Percentiles rank a stretch among this genome's conserved stretches.
Evolutionary conservation across 1,139 yeast species (phyloP).

Genomic region (Yamadazyma oceani): DNA sequence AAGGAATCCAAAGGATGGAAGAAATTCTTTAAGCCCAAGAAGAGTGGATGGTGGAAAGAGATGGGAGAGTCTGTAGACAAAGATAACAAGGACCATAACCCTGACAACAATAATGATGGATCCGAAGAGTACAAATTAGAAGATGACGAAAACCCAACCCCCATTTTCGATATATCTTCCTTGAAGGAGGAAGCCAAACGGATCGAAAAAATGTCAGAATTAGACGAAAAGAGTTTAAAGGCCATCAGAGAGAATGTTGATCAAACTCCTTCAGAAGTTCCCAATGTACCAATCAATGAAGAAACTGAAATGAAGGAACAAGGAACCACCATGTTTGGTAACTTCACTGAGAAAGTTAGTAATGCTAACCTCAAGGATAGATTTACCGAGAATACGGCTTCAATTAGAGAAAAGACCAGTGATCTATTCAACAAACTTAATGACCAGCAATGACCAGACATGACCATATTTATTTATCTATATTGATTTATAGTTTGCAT

Average conservation of each 20-base stretch:
- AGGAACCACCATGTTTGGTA: constrained; percentile 14
- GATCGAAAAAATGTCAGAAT: constrained; percentile 29
- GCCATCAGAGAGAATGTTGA: constrained; percentile 13
- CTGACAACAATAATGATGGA: too few relatives aligned
- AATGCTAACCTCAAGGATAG: constrained; percentile 3
- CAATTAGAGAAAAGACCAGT: constrained; percentile 2
- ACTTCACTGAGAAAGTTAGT: constrained; percentile 16
- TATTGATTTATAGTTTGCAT: constrained; percentile 1
- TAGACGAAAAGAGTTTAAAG: constrained; percentile 18
- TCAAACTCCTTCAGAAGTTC: not conserved
- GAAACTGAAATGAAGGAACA: constrained; percentile 14
- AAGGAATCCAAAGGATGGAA: constrained; percentile 51
- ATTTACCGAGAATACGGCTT: constrained; percentile 1
- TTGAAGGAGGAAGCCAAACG: constrained; percentile 46
- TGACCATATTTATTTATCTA: not conserved
- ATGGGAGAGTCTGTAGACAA: constrained; percentile 38
- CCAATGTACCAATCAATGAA: constrained; percentile 3
- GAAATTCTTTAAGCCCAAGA: constrained; percentile 71
- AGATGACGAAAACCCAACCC: constrained; percentile 19
- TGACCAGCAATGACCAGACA: not conserved
- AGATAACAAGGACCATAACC: too few relatives aligned
- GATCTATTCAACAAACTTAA: not conserved
- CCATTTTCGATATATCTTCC: constrained; percentile 48
- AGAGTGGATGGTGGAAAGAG: constrained; percentile 87
- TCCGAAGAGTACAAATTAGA: constrained; percentile 18